Percentiles rank a stretch among this genome's conserved stretches.
phyloP scores from a whole-genome alignment of 805 yeast genomes.

The Candida multigemmis region DNA sequence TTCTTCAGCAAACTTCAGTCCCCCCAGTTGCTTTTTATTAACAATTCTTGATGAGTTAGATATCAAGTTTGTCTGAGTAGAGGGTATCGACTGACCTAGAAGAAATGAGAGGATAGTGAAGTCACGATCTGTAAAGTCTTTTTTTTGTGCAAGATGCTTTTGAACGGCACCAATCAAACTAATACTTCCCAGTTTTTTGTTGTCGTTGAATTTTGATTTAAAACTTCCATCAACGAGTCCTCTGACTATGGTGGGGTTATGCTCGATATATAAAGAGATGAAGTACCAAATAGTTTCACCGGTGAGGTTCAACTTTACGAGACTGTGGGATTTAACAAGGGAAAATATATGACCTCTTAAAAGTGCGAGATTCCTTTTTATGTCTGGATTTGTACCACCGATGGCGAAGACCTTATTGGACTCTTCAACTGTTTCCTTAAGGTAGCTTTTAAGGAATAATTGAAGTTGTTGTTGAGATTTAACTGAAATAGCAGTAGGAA shows the following conservation, averaged over 20 bases:
- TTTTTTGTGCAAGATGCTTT: constrained; percentile 38
- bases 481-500: constrained; percentile 32
- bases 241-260: constrained; percentile 36
- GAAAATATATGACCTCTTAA: constrained; percentile 44
- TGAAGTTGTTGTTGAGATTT: constrained; percentile 52
- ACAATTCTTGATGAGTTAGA: constrained; percentile 6
- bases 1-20: constrained; percentile 43
- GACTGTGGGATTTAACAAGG: constrained; percentile 42
- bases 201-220: constrained; percentile 38
- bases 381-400: constrained; percentile 68
- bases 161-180: constrained; percentile 40
- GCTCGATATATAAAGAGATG: constrained; percentile 41
- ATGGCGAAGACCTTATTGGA: constrained; percentile 52
- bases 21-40: constrained; percentile 15
- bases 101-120: constrained; percentile 36
- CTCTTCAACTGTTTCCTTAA: constrained; percentile 56
- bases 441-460: constrained; percentile 45
- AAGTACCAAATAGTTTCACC: constrained; percentile 63
- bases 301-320: constrained; percentile 45
- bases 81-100: constrained; percentile 30
- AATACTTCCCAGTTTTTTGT: constrained; percentile 39
- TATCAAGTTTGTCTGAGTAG: constrained; percentile 6
- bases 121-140: constrained; percentile 38
- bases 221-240: constrained; percentile 46
- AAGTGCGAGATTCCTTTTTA: constrained; percentile 39